A percentile compares a stretch with the other conserved stretches of the same genome.
Evolutionary conservation across 2,329 filamentous ascomycete genomes (phyloP).

Genomic region (Harringtonia aguacate): DNA sequence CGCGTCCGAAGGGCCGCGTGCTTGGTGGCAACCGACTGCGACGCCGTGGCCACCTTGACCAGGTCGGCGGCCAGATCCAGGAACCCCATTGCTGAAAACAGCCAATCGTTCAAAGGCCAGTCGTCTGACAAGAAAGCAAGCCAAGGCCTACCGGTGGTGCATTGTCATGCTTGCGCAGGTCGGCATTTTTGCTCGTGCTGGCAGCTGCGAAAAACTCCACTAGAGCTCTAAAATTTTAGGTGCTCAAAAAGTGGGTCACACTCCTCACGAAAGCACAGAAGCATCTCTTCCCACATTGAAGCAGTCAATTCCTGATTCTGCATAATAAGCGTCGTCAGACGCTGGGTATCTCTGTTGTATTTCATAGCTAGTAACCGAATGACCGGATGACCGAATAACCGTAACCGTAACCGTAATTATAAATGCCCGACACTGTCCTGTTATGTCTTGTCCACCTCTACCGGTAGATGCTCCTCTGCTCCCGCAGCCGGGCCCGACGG

Average conservation of each 20-base stretch:
- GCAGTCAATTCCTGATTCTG: too few species aligned
- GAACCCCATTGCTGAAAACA: conserved; percentile 38
- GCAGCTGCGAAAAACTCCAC: neutral
- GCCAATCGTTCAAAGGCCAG: too few species aligned
- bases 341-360: too few species aligned
- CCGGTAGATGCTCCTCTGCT: conserved; percentile 2
- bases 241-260: neutral
- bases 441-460: too few species aligned
- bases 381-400: too few species aligned
- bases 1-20: conserved; percentile 47
- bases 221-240: conserved; percentile 1
- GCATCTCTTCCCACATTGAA: neutral
- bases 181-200: neutral
- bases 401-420: too few species aligned
- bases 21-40: conserved; percentile 54
- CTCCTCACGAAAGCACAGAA: neutral
- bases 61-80: conserved; percentile 58
- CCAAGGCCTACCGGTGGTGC: too few species aligned
- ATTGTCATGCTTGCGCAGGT: neutral
- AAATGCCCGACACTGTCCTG: too few species aligned
- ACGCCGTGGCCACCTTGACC: conserved; percentile 58
- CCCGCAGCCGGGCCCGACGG: conserved; percentile 7
- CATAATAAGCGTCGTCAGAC: too few species aligned
- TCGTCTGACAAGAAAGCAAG: too few species aligned
- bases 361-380: too few species aligned